Evolutionary conservation across 129 eudicot species (phyloP), one percentile per base, ranked within the genome.

Genomic region (Flaveria brownii): DNA sequence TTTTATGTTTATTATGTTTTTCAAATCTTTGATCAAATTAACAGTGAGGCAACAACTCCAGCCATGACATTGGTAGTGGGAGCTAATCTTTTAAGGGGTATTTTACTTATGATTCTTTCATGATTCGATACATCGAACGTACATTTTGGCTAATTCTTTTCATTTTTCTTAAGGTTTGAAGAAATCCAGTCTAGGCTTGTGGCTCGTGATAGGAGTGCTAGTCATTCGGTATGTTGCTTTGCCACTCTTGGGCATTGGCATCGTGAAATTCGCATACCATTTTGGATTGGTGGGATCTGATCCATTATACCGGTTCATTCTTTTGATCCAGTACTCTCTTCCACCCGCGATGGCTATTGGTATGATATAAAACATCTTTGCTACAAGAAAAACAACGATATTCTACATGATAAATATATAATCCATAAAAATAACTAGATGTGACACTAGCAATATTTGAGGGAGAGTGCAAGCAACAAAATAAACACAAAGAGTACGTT

Each of bases 301-400:
- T 71, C 49, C 90, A 1, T 20, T 89, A 33, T 89, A 87, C 64
- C 84, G 78, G 73, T 89, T 89, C 57, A 83, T 89, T 70, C 92
- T 89, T 47, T 42, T 89, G 88, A 88, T 89, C 47, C 96, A 89
- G 67, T 87, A 82, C 77, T 83, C 96, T 1, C 87, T 89, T 13
- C 96, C 96, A 39, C 89, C 96, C 1, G 96, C 92, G 2, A 87
- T 87, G 96, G 77, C 88, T 13, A 87, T 89, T 71, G 87, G 96
- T 89, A 87, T 14, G 76, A 69, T 17, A 69, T 17, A 12, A 41
- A 13, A 62, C 13, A 62, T 62, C 68, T 6, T 13, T 26, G 45
- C 13, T 26, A 62, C 68, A 61, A 4, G 23, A 26, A 22, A 33
- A 60, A 60, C 2, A 25, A 25, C n/a, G 8, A 26, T 9, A 10